Base-by-base conservation (phyloP, 345 rosid species). In the Syzygium oleosum region DNA sequence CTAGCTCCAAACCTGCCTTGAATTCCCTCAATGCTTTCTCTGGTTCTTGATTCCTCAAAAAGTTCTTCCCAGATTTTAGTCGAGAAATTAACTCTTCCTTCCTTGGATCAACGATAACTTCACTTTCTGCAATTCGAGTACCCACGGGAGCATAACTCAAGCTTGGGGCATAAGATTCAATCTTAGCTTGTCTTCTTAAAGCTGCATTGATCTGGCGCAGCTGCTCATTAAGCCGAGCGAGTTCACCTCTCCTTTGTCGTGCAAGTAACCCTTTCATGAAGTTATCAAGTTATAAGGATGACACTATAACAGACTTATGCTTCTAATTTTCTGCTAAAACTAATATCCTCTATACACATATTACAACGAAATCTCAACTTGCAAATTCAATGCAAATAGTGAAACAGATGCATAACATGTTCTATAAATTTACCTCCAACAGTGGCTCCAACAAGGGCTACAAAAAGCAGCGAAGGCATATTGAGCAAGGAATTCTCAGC, bases 161-260 rank as follows among this genome's bases (percentile, higher is more conserved):
- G 90, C 87, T 90, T 84, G 99, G 99, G 73, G 99, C 99, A 89
- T 97, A 96, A 21, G 98, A 96, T 92, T 97, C 99, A 19, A 95
- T 95, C 89, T 96, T 96, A 4, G 99, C 99, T 91, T 96, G 99
- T 92, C 99, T 94, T 90, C 99, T 95, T 38, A 97, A 91, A 88
- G 99, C 95, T 51, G 97, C 92, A 89, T 97, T 97, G 85, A 97
- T 97, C 92, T 97, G 99, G 17, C 98, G 97, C 88, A 97, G 90
- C 90, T 97, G 99, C 90, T 94, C 97, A 80, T 95, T 95, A 90
- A 95, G 89, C 87, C 93, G 90, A 38, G 89, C 85, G 88, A 95
- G 54, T 85, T 95, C 97, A 49, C 95, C 96, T 89, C 63, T 97
- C 90, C 99, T 93, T 87, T 96, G 99, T 89, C 99, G 93, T 31